Evolutionary conservation across 805 yeast species (phyloP).

Genomic region (Zygoascus bituminiphila): DNA sequence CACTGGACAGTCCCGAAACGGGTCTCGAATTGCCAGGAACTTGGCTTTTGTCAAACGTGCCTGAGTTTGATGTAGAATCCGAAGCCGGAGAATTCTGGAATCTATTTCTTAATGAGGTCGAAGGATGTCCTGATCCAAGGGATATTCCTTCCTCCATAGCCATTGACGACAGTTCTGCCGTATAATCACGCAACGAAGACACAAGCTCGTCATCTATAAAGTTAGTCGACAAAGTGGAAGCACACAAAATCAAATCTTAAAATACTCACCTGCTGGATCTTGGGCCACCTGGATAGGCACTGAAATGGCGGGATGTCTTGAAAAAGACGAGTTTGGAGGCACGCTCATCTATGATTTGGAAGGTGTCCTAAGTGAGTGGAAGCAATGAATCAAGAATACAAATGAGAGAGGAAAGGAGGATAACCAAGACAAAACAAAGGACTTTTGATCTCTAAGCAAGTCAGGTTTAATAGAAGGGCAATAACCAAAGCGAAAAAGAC

Average conservation of each 20-base stretch:
- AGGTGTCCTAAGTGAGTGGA: not conserved
- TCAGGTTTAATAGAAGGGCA: too few species aligned
- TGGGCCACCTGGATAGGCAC: not conserved
- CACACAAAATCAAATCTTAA: too few species aligned
- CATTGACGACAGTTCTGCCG: constrained; percentile 18
- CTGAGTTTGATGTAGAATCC: not conserved
- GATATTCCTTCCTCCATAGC: constrained; percentile 18
- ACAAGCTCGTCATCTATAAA: not conserved
- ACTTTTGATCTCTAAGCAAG: too few species aligned
- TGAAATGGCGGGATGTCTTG: not conserved
- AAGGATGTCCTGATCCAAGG: not conserved
- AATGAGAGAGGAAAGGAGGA: too few species aligned
- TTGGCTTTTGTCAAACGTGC: not conserved
- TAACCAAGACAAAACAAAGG: too few species aligned
- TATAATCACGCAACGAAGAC: constrained; percentile 15
- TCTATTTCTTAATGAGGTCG: not conserved
- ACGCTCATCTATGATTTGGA: not conserved
- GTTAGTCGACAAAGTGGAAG: too few species aligned
- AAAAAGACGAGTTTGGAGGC: not conserved
- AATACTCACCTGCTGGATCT: not conserved
- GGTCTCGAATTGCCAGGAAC: not conserved
- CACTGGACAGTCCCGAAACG: not conserved
- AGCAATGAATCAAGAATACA: too few species aligned
- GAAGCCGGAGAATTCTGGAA: not conserved
- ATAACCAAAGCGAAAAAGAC: too few species aligned